Base-by-base conservation (phyloP, 306 rosid species). In the Medicago lupulina region DNA sequence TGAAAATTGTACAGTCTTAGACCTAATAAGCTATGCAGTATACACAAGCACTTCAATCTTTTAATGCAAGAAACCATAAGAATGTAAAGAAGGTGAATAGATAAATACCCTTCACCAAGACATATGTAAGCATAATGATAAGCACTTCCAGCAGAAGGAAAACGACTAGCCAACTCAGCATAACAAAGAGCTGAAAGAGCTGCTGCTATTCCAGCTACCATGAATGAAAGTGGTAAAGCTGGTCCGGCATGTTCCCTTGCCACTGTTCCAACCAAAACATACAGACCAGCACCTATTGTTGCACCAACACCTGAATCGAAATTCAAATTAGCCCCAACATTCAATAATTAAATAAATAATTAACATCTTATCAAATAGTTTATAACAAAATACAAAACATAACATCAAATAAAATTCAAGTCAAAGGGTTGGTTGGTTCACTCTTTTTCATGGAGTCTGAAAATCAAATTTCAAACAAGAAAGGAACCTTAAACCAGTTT, bases 111-210 rank as follows among this genome's bases (percentile, higher is more conserved):
- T 88, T 95, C 99, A 62, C 99, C 97, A 73, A 92, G 76, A 76
- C 98, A 95, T 68, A 92, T 84, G 80, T 92, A 95, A 1, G 99
- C 79, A 69, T 92, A 95, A 77, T 95, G 98, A 85, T 95, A 95
- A 17, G 98, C 97, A 65, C 98, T 95, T 47, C 97, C 98, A 17
- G 98, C 98, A n/a, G 97, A 95, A 66, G 98, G 97, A 57, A 93
- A 95, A 2, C 97, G 90, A 82, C 98, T 90, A 2, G 98, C 86
- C 66, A 95, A 87, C 83, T 92, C 98, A 1, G 98, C 97, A 83
- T 92, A 95, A 61, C 96, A 92, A 79, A 95, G 90, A 23, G 97
- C 98, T 2, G 98, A 95, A 80, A 95, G 96, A 9, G 96, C 92
- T 51, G 96, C 96, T 0, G 98, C 96, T 25, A 95, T 78, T 75